These are phyloP conservation scores for Claviceps pusilla DNA, from an alignment of 2,329 filamentous ascomycete species.

Conservation along the genomic window DNA sequence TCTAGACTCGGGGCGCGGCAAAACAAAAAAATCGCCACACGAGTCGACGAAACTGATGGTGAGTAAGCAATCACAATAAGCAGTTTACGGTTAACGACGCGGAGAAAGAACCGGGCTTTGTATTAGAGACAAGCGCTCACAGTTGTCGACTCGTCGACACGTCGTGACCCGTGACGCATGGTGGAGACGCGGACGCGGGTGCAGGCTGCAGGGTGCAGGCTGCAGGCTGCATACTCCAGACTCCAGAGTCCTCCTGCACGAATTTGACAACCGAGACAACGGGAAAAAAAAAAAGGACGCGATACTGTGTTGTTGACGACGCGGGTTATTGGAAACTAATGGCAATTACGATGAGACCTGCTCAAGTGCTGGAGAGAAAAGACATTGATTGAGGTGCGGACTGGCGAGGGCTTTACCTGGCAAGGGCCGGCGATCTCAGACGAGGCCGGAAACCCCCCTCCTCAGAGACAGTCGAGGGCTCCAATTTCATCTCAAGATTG, in stretches of 20 bases:
- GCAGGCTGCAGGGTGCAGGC: not conserved
- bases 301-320: not conserved
- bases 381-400: not conserved
- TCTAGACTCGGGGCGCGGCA: too few species aligned
- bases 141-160: not conserved
- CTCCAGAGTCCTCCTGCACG: not conserved
- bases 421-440: not conserved
- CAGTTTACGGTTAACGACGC: not conserved
- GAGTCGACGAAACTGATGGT: not conserved
- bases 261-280: not conserved
- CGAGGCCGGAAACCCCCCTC: not conserved
- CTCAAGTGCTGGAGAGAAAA: not conserved
- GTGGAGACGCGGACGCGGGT: not conserved
- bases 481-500: not conserved
- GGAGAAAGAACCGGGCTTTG: not conserved
- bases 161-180: not conserved
- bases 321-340: not conserved
- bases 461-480: not conserved
- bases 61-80: not conserved
- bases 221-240: not conserved
- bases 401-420: not conserved
- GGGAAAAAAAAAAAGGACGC: not conserved
- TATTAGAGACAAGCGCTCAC: not conserved
- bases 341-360: conserved; percentile 1
- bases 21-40: not conserved